These are phyloP conservation scores for Aquilaria agallochum DNA, from an alignment of 441 rosid genomes.

Conservation along the genomic window DNA sequence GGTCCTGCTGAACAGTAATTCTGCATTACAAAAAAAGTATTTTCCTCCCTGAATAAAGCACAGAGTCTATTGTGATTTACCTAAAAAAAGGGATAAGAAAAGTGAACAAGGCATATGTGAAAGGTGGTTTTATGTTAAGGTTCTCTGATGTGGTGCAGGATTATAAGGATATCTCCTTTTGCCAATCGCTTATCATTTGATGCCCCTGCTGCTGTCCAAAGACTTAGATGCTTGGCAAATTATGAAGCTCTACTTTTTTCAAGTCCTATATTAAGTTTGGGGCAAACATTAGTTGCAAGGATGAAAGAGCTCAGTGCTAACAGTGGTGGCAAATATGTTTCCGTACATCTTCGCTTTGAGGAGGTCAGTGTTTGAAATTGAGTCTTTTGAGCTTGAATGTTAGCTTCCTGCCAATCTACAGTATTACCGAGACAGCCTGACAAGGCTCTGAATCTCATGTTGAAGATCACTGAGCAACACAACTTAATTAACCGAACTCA, in stretches of 20 bases:
- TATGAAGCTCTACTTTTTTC: conserved; percentile 89
- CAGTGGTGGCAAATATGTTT: conserved; percentile 80
- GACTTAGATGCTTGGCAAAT: conserved; percentile 95
- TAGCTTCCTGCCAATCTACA: no score
- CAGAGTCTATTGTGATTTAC: conserved; percentile 2
- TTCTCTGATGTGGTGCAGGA: conserved; percentile 49
- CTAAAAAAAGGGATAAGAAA: no score
- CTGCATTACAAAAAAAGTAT: conserved; percentile 1
- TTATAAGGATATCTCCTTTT: conserved; percentile 97
- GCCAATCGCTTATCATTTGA: conserved; percentile 98
- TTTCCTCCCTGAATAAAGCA: not conserved
- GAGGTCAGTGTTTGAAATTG: conserved; percentile 53
- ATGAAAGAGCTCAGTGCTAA: conserved; percentile 88
- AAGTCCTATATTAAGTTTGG: conserved; percentile 68
- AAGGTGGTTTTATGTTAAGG: conserved; percentile 11
- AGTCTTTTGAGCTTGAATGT: no score
- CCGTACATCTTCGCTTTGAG: conserved; percentile 99
- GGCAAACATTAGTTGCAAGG: conserved; percentile 78
- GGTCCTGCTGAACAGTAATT: not conserved
- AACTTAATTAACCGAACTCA: no score
- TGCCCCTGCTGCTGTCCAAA: conserved; percentile 91
- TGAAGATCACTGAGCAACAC: no score
- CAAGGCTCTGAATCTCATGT: no score
- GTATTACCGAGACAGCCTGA: no score
- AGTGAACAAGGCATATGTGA: no score